phyloP scores from a whole-genome alignment of 768 basidiomycete genomes.

The Piloderma croceum region DNA sequence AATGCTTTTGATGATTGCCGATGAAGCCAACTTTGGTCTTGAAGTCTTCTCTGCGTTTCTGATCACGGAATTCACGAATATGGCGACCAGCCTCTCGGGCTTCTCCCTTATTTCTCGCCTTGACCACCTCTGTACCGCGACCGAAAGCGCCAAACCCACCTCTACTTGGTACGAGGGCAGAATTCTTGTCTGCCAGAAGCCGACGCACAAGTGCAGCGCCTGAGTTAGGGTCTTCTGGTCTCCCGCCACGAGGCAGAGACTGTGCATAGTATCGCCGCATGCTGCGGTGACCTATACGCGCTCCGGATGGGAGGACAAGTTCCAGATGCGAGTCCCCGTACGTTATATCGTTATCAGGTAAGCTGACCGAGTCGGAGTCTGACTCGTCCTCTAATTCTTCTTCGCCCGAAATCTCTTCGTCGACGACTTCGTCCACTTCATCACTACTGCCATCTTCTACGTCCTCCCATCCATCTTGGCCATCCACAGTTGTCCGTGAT shows the following conservation, averaged over 20 bases:
- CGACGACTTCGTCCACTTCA: constrained; percentile 28
- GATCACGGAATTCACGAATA: constrained; percentile 78
- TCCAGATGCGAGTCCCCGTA: constrained; percentile 81
- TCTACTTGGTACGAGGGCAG: constrained; percentile 74
- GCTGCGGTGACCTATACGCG: constrained; percentile 85
- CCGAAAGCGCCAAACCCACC: constrained; percentile 90
- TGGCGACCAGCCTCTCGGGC: constrained; percentile 88
- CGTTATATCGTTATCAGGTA: constrained; percentile 52
- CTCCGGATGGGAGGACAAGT: constrained; percentile 89
- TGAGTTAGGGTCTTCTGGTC: constrained; percentile 59
- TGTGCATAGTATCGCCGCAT: constrained; percentile 86
- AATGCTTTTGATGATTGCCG: constrained; percentile 87
- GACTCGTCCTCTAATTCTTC: constrained; percentile 26
- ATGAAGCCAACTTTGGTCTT: constrained; percentile 77
- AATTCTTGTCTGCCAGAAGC: constrained; percentile 76
- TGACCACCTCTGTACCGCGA: constrained; percentile 73
- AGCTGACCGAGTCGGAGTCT: constrained; percentile 32
- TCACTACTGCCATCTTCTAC: constrained; percentile 18
- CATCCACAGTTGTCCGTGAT: constrained; percentile 8
- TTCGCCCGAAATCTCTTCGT: constrained; percentile 40
- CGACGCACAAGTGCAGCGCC: constrained; percentile 73
- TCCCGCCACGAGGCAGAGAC: constrained; percentile 50
- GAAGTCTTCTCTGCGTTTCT: constrained; percentile 72
- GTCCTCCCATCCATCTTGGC: constrained; percentile 23
- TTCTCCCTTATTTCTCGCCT: constrained; percentile 91